Conservation (phyloP, 2,329 filamentous ascomycete genomes). For the Ophiostoma fasciatum region DNA sequence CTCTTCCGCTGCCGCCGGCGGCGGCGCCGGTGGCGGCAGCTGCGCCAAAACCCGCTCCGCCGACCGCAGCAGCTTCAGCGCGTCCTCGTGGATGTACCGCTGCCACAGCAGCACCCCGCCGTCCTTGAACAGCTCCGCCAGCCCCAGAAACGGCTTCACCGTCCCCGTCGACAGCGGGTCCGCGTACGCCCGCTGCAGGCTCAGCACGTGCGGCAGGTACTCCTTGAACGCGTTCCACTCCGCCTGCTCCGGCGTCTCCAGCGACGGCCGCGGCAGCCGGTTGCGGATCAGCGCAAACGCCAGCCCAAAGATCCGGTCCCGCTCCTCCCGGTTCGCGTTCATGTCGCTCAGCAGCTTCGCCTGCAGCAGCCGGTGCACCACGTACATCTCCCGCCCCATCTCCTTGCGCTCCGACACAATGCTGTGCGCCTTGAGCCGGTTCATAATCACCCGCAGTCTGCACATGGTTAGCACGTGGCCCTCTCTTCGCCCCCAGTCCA, state of each 20-base stretch:
- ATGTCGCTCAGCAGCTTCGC: slow-evolving; percentile 7
- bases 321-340: slow-evolving; percentile 5
- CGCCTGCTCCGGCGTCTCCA: slow-evolving; percentile 8
- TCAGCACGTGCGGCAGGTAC: slow-evolving; percentile 10
- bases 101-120: slow-evolving; percentile 11
- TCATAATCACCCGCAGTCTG: slow-evolving; percentile 8
- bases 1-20: too few relatives aligned
- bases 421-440: slow-evolving; percentile 9
- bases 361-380: slow-evolving; percentile 8
- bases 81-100: slow-evolving; percentile 8
- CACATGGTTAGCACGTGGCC: too few relatives aligned
- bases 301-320: slow-evolving; percentile 7
- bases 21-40: too few relatives aligned
- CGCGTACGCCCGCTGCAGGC: slow-evolving; percentile 9
- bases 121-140: slow-evolving; percentile 11
- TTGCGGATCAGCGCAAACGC: slow-evolving; percentile 9
- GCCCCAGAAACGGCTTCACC: slow-evolving; percentile 7
- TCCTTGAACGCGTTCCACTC: slow-evolving; percentile 10
- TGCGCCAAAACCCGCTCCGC: slow-evolving; percentile 9
- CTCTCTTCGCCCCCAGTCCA: too few relatives aligned
- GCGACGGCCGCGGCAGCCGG: slow-evolving; percentile 8
- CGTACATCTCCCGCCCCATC: slow-evolving; percentile 7
- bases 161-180: slow-evolving; percentile 10
- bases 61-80: slow-evolving; percentile 8
- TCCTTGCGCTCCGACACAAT: slow-evolving; percentile 6